Base-by-base conservation (phyloP, 2,329 filamentous ascomycete species). In the Neocucurbitaria cava region DNA sequence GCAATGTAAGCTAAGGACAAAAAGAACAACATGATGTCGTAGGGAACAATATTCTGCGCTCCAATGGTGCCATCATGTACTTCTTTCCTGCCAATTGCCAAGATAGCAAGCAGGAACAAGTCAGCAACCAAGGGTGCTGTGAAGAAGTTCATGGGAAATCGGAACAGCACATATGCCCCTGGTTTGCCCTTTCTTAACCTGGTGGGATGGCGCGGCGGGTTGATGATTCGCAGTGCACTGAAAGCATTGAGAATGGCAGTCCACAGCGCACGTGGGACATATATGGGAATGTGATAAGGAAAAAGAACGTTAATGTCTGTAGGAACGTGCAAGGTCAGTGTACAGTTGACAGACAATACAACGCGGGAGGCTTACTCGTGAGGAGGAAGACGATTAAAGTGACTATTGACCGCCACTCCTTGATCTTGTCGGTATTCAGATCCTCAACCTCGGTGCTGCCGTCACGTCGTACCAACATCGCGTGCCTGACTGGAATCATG, bases 21-120 rank as follows among this genome's bases (percentile, higher is more conserved):
- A 76, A 92, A 91, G 75, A 91, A 91, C 15, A 81, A 76, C 87
- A 91, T 90, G 56, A 91, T 90, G 56, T 91, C 88, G 61, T 89
- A 82, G 0, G 89, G 89, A 2, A 80, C 79, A 61, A 92, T 91
- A 65, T 86, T 79, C 63, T 89, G 77, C 1, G 86, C 79, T 0
- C 88, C 88, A 7, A 89, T 72, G 0, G 86, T 90, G 1, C 89
- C 89, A 64, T 85, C 88, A n/a, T 83, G 78, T 0, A 91, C 87
- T 73, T 91, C 89, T 51, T 82, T 61, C 20, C 82, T 77, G 1
- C 87, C 87, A 65, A 91, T 91, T 5, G 88, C 88, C 20, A 81
- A 66, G 46, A 90, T 89, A 35, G 88, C 88, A 5, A 91, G 82
- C 20, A 91, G 77, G 62, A 91, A 90, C 1, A 91, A 81, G 62